These are phyloP conservation scores for Eucalyptus sideroxylon DNA, from an alignment of 345 rosid species.

Conservation along the genomic window DNA sequence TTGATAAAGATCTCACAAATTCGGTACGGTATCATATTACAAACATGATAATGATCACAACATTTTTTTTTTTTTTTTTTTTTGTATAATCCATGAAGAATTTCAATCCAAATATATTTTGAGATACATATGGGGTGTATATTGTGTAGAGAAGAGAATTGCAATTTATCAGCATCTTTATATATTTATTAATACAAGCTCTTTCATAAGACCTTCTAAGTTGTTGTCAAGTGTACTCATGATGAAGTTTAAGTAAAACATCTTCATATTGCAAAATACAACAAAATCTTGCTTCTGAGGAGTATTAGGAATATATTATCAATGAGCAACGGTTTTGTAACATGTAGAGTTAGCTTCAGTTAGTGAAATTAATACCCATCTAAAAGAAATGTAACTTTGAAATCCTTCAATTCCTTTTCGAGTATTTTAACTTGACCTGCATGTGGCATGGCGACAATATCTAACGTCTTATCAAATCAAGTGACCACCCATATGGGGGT, in stretches of 20 bases:
- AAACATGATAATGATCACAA: not conserved
- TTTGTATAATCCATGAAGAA: not conserved
- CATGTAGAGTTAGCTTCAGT: not conserved
- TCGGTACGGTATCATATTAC: not conserved
- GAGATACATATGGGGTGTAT: not conserved
- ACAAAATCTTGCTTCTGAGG: not conserved
- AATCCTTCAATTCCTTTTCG: not conserved
- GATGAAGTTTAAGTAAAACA: not conserved
- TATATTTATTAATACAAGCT: not conserved
- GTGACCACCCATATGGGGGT: not conserved
- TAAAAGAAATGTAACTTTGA: not conserved
- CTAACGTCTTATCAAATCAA: not conserved
- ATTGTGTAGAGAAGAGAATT: not conserved
- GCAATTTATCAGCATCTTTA: not conserved
- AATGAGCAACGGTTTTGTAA: not conserved
- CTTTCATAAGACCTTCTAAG: not conserved
- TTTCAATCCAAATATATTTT: not conserved
- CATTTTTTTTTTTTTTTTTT: not conserved
- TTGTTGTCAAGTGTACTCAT: not conserved
- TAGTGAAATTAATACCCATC: not conserved
- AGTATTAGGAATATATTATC: not conserved
- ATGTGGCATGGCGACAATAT: not conserved
- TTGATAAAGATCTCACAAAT: not conserved
- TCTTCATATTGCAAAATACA: not conserved
- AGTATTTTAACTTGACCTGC: not conserved